A percentile compares a stretch with the other conserved stretches of the same genome.
These are phyloP conservation scores for Monosiga brevicollis DNA, from an alignment of 78 protist species.

Conservation along the genomic window DNA sequence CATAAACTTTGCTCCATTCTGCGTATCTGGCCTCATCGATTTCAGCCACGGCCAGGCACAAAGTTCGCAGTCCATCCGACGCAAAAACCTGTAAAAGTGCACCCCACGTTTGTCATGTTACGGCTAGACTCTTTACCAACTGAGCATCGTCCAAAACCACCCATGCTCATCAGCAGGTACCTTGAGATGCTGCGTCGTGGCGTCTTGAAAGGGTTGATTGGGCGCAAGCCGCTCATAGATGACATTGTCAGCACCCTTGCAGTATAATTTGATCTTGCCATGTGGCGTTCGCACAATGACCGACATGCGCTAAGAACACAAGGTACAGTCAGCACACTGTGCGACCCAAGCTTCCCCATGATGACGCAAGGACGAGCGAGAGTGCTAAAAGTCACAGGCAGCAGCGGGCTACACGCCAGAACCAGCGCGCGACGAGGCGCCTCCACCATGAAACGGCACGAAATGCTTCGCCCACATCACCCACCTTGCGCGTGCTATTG, in stretches of 20 bases:
- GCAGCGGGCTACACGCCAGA: no score
- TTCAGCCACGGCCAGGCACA: conserved; percentile 48
- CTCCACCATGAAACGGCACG: no score
- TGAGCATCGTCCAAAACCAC: no score
- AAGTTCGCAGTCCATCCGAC: conserved; percentile 72
- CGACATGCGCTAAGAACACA: conserved; percentile 66
- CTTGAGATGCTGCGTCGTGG: neutral
- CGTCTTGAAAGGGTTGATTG: neutral
- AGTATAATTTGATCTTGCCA: conserved; percentile 21
- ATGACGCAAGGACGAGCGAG: no score
- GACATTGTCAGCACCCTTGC: conserved; percentile 82
- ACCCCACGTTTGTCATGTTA: neutral
- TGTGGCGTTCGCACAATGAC: conserved; percentile 45
- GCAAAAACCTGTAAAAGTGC: conserved; percentile 54
- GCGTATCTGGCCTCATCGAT: conserved; percentile 24
- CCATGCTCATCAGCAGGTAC: neutral
- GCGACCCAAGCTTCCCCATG: no score
- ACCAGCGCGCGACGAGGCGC: no score
- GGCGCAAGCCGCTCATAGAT: conserved; percentile 8
- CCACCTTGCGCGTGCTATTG: conserved; percentile 32
- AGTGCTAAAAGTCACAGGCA: no score
- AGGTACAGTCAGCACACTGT: no score
- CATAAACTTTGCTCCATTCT: conserved; percentile 22
- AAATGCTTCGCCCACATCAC: neutral
- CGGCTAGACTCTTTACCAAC: no score